Conservation (phyloP, 805 yeast species). For the Hanseniaspora clermontiae region DNA sequence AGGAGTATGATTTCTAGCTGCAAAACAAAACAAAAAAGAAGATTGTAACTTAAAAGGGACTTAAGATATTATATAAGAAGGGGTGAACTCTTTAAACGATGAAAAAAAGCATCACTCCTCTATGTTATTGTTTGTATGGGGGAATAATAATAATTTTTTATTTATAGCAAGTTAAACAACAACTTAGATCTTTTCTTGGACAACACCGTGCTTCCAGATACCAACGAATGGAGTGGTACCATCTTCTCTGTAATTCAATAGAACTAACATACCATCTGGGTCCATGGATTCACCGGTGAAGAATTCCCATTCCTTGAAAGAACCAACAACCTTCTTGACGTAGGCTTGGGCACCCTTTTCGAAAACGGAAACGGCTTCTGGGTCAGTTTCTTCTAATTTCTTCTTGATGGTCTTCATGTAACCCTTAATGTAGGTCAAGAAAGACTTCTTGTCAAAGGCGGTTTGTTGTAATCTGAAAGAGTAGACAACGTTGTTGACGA, state of each 20-base stretch:
- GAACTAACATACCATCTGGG: slow-evolving; percentile 97
- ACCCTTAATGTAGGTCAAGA: slow-evolving; percentile 91
- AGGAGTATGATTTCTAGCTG: background rate
- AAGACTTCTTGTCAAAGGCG: slow-evolving; percentile 94
- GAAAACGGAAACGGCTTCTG: slow-evolving; percentile 75
- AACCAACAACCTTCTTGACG: slow-evolving; percentile 88
- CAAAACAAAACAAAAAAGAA: background rate
- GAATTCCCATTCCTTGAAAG: slow-evolving; percentile 99
- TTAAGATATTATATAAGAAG: background rate
- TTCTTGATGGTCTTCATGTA: slow-evolving; percentile 97
- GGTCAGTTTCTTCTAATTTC: slow-evolving; percentile 74
- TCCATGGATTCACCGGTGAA: slow-evolving; percentile 99
- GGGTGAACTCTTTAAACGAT: background rate
- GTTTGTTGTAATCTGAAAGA: slow-evolving; percentile 97
- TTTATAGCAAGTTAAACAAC: background rate
- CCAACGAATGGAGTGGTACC: slow-evolving; percentile 96
- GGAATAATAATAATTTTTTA: background rate
- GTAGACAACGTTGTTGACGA: slow-evolving; percentile 96
- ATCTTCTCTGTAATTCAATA: slow-evolving; percentile 99
- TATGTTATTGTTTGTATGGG: no score
- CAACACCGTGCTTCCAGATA: slow-evolving; percentile 98
- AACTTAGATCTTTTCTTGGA: slow-evolving; percentile 73
- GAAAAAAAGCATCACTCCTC: background rate
- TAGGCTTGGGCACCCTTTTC: slow-evolving; percentile 96
- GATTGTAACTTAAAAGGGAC: background rate